Base-by-base conservation (phyloP, 345 rosid species). In the Punica granatum region DNA sequence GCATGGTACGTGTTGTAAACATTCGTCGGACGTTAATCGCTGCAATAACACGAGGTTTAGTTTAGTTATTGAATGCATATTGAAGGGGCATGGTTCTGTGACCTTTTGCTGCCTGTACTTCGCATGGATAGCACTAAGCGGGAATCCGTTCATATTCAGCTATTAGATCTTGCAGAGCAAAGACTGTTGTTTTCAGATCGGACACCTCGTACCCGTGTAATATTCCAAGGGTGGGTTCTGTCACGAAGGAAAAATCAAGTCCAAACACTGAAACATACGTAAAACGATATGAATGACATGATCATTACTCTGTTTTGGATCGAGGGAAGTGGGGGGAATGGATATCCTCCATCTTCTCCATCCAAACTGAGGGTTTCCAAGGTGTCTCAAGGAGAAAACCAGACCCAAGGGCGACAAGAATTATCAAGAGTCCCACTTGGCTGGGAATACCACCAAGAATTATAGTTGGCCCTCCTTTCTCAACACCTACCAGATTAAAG, bases 361-460 rank as follows among this genome's bases (percentile, higher is more conserved):
- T 21, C 14, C 33, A 18, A 3, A 26, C 21, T 35, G n/a, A 28
- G n/a, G n/a, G n/a, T n/a, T n/a, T n/a, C n/a, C n/a, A n/a, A n/a
- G n/a, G n/a, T n/a, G n/a, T n/a, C n/a, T n/a, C n/a, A n/a, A n/a
- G n/a, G 72, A 65, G 43, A 28, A 70, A 74, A 64, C 65, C 68
- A 6, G 59, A 93, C 98, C 98, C 98, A 93, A 60, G 98, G 97
- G 66, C 87, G 89, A 64, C 71, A 73, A 58, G 90, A 86, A 60
- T 83, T 93, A 72, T 90, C 90, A 74, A 90, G 49, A 3, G 98
- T 93, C 98, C n/a, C 98, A 93, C 77, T 81, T 83, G 62, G 96
- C 94, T 12, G 90, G 96, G 76, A 93, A 89, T 31, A 93, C 90
- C 63, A 96, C 88, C 10, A 93, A 67, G 83, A 90, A 90, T 28